These are phyloP conservation scores for Tolypocladium pustulatum DNA, from an alignment of 2,329 filamentous ascomycete species.

Conservation along the genomic window DNA sequence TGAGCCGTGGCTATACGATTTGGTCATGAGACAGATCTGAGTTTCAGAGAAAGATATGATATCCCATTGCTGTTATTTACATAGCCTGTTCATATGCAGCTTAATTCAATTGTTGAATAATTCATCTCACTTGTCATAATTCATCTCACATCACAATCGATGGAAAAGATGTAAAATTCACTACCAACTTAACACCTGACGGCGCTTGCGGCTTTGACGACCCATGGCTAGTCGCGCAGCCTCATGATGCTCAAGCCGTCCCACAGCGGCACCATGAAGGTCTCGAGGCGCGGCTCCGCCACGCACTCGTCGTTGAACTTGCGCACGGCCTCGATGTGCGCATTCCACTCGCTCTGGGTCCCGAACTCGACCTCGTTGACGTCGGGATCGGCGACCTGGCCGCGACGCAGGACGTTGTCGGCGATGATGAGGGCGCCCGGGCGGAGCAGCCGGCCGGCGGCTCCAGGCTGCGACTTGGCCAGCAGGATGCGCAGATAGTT, in stretches of 20 bases:
- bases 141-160: neutral
- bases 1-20: neutral
- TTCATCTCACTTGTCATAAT: neutral
- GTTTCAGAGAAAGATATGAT: neutral
- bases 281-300: slow-evolving; percentile 25
- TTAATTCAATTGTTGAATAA: neutral
- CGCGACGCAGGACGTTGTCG: slow-evolving; percentile 42
- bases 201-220: neutral
- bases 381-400: slow-evolving; percentile 30
- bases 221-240: slow-evolving; percentile 21
- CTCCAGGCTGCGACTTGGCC: slow-evolving; percentile 27
- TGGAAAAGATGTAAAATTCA: neutral
- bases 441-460: slow-evolving; percentile 30
- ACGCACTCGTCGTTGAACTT: slow-evolving; percentile 24
- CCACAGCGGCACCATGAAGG: slow-evolving; percentile 30
- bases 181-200: neutral
- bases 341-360: slow-evolving; percentile 4
- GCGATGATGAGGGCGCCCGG: slow-evolving; percentile 40
- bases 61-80: neutral
- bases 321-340: slow-evolving; percentile 17
- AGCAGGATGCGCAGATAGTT: slow-evolving; percentile 36
- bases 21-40: neutral
- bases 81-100: neutral
- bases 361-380: neutral
- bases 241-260: slow-evolving; percentile 30